Percentiles rank a stretch among this genome's conserved stretches.
Evolutionary conservation across 257 asterid genomes (phyloP).

Genomic region (Nicotiana tomentosiformis): DNA sequence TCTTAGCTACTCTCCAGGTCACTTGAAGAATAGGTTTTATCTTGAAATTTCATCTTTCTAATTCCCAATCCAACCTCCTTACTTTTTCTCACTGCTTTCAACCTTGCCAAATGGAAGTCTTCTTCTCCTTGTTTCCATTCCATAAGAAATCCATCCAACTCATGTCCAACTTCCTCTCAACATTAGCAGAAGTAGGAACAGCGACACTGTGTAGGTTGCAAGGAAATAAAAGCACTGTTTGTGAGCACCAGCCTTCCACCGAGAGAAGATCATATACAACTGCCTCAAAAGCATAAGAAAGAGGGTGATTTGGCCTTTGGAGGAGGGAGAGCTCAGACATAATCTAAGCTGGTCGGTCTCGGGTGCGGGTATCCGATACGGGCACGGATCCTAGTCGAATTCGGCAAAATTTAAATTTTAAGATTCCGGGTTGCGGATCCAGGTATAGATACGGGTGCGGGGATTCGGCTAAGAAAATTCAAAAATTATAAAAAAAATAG

Average conservation of each 20-base stretch:
- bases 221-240: background rate
- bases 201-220: no score
- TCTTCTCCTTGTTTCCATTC: background rate
- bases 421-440: no score
- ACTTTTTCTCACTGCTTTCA: background rate
- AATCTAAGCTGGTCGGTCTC: no score
- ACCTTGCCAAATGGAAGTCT: background rate
- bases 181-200: background rate
- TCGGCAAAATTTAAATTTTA: no score
- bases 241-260: background rate
- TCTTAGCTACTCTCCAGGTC: background rate
- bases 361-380: no score
- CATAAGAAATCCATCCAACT: background rate
- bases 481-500: no score
- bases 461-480: no score
- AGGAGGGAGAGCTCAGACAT: background rate
- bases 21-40: background rate
- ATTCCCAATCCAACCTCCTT: background rate
- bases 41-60: background rate
- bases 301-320: background rate
- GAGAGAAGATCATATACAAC: background rate
- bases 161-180: background rate
- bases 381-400: no score
- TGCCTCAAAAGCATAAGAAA: background rate
- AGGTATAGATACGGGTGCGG: no score